Conservation (phyloP, 73 alveolate genomes). For the Stentor roeselii region DNA sequence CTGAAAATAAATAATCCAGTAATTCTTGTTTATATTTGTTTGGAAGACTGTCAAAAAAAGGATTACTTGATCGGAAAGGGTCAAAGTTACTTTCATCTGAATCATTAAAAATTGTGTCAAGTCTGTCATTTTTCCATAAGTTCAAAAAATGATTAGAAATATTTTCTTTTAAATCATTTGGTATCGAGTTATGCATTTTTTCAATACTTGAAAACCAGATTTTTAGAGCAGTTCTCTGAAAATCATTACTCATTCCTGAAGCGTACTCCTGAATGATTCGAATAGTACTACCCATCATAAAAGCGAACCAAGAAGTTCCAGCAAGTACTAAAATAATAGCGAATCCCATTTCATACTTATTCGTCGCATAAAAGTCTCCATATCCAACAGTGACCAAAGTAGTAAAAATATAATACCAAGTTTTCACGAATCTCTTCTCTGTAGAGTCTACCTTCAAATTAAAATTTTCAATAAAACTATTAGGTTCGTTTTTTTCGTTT, state of each 20-base stretch:
- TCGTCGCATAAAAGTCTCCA: slow-evolving; percentile 28
- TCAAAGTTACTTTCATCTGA: background rate
- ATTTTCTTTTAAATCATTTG: background rate
- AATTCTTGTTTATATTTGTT: background rate
- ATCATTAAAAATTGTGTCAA: background rate
- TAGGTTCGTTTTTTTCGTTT: too few relatives aligned
- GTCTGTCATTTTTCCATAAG: background rate
- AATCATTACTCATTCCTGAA: background rate
- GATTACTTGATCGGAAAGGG: too few relatives aligned
- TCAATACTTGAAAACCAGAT: background rate
- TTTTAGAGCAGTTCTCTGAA: background rate
- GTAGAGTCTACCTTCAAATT: background rate
- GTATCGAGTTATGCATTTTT: background rate
- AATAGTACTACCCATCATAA: background rate
- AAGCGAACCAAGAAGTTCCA: background rate
- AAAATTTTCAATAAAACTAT: background rate
- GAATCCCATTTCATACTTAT: slow-evolving; percentile 3
- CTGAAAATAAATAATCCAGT: background rate
- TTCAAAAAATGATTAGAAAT: background rate
- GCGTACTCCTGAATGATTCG: background rate
- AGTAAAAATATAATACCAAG: background rate
- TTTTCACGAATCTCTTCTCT: background rate
- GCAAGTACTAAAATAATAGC: background rate
- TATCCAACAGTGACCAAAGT: slow-evolving; percentile 25
- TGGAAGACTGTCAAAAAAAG: background rate